Percentiles rank a stretch among this genome's conserved stretches.
Conservation (phyloP, 2,329 filamentous ascomycete genomes). For the Cladosporium sp. region DNA sequence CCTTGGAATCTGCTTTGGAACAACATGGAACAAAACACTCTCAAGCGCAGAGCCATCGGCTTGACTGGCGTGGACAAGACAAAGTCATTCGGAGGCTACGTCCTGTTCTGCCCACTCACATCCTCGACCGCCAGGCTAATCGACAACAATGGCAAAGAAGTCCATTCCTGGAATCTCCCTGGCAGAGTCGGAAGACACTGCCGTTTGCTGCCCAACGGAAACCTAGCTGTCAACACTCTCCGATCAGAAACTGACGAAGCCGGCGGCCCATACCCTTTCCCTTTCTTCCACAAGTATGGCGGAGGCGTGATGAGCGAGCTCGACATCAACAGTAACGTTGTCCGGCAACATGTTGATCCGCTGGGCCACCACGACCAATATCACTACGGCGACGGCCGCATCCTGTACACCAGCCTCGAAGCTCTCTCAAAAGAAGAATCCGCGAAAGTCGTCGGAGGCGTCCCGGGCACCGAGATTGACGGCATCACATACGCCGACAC, state of each 20-base stretch:
- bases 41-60: slow-evolving; percentile 46
- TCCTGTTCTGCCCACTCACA: slow-evolving; percentile 47
- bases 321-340: slow-evolving; percentile 41
- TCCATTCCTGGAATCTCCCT: slow-evolving; percentile 48
- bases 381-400: slow-evolving; percentile 46
- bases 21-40: slow-evolving; percentile 48
- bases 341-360: slow-evolving; percentile 46
- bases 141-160: slow-evolving; percentile 45
- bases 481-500: slow-evolving; percentile 46
- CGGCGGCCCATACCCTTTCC: slow-evolving; percentile 43
- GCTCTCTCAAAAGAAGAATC: slow-evolving; percentile 42
- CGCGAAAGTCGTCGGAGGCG: slow-evolving; percentile 44
- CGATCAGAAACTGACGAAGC: slow-evolving; percentile 36
- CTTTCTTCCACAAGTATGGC: slow-evolving; percentile 50
- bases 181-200: slow-evolving; percentile 48
- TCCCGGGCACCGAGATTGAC: slow-evolving; percentile 45
- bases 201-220: slow-evolving; percentile 48
- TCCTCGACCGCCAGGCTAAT: slow-evolving; percentile 44
- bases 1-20: background rate
- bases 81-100: slow-evolving; percentile 45
- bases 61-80: slow-evolving; percentile 44
- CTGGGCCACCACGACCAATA: slow-evolving; percentile 52
- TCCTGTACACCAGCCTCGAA: slow-evolving; percentile 49
- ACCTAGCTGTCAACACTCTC: slow-evolving; percentile 48
- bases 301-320: slow-evolving; percentile 51